Conservation (phyloP, 2,329 filamentous ascomycete genomes). For the Gnomoniopsis sp. region DNA sequence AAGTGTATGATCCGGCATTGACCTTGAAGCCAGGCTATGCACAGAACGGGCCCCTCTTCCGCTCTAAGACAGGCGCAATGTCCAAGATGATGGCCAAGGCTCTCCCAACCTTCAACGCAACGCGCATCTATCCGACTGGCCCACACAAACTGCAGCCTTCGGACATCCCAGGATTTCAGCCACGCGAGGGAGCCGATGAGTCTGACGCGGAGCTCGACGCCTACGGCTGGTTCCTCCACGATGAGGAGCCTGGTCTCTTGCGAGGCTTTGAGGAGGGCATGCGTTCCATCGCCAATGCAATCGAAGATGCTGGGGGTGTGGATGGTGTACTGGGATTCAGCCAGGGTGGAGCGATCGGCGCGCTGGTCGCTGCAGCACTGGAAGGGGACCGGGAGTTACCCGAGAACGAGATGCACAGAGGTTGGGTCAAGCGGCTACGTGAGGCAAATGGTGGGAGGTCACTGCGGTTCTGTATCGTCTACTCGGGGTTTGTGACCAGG, state of each 20-base stretch:
- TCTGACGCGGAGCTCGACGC: neutral
- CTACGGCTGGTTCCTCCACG: conserved; percentile 13
- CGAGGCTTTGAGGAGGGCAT: conserved; percentile 59
- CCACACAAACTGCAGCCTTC: conserved; percentile 10
- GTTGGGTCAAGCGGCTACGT: conserved; percentile 44
- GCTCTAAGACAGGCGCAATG: conserved; percentile 14
- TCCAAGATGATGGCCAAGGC: conserved; percentile 13
- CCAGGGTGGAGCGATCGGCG: conserved; percentile 72
- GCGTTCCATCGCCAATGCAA: conserved; percentile 31
- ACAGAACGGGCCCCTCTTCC: conserved; percentile 8
- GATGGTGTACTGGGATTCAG: conserved; percentile 81
- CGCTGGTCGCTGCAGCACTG: conserved; percentile 68
- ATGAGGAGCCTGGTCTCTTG: conserved; percentile 35
- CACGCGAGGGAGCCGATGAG: conserved; percentile 1
- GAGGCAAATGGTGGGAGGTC: conserved; percentile 43
- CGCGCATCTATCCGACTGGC: conserved; percentile 14
- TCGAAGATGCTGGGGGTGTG: conserved; percentile 64
- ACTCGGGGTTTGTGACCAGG: conserved; percentile 71
- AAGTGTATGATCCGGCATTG: neutral
- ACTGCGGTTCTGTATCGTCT: conserved; percentile 69
- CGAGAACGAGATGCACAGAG: conserved; percentile 7
- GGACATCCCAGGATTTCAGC: conserved; percentile 13
- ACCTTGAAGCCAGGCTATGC: conserved; percentile 10
- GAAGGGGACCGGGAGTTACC: conserved; percentile 43
- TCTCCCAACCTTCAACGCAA: conserved; percentile 7